Percentiles rank a stretch among this genome's conserved stretches.
Conservation (phyloP, 495 filamentous ascomycete genomes). For the Tirmania nivea region DNA sequence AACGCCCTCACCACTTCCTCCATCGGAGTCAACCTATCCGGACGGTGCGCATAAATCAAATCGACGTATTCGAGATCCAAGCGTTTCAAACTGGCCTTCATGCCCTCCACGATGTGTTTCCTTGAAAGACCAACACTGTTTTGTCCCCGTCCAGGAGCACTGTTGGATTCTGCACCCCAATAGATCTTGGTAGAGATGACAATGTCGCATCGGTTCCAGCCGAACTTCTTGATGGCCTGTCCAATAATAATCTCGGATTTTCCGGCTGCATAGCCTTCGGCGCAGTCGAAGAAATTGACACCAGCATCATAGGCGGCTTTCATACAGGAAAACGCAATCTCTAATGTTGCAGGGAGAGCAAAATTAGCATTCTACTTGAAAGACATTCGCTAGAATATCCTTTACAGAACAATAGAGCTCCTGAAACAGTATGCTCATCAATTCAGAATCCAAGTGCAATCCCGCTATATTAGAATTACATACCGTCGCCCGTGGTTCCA, state of each 20-base stretch:
- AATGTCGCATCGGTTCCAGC: slow-evolving; percentile 59
- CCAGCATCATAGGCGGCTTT: slow-evolving; percentile 56
- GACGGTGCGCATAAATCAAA: slow-evolving; percentile 64
- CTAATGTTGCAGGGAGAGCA: slow-evolving; percentile 16
- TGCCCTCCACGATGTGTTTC: slow-evolving; percentile 64
- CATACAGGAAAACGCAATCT: slow-evolving; percentile 43
- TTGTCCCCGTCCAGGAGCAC: slow-evolving; percentile 1
- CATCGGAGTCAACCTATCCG: slow-evolving; percentile 65
- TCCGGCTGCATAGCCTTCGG: slow-evolving; percentile 32
- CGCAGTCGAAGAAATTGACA: slow-evolving; percentile 42
- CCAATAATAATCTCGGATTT: slow-evolving; percentile 38
- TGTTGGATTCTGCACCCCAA: slow-evolving; percentile 53
- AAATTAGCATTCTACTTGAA: too few species aligned
- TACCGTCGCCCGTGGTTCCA: slow-evolving; percentile 50
- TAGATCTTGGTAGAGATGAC: slow-evolving; percentile 78
- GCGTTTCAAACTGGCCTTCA: slow-evolving; percentile 40
- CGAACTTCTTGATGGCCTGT: slow-evolving; percentile 35
- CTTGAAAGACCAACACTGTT: slow-evolving; percentile 41
- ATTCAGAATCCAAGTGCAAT: neutral
- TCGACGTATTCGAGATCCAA: slow-evolving; percentile 59
- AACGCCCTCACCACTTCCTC: slow-evolving; percentile 71
- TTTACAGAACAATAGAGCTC: too few species aligned
- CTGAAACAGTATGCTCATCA: too few species aligned
- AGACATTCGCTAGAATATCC: too few species aligned
- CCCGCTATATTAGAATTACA: neutral